Conservation (phyloP, 2,329 filamentous ascomycete genomes). For the Clarireedia paspali region DNA sequence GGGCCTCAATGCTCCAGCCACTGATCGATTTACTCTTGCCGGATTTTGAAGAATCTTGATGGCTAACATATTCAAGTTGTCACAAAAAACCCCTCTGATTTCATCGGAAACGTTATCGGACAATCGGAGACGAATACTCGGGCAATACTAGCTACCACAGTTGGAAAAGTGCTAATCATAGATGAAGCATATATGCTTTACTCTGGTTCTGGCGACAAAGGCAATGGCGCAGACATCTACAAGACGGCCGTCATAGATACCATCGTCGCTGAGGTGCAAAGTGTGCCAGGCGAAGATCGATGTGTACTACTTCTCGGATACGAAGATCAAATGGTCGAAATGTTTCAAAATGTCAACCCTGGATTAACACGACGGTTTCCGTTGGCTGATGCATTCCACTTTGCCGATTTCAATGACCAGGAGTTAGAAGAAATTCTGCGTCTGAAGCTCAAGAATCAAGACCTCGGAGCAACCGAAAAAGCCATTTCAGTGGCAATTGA, state of each 20-base stretch:
- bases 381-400: conserved; percentile 53
- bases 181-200: conserved; percentile 71
- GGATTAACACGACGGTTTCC: conserved; percentile 61
- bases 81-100: conserved; percentile 66
- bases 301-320: conserved; percentile 68
- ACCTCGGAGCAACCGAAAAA: conserved; percentile 42
- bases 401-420: conserved; percentile 57
- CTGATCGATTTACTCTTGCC: not conserved
- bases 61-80: conserved; percentile 42
- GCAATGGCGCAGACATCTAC: conserved; percentile 38
- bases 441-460: conserved; percentile 52
- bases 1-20: too few relatives aligned
- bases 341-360: conserved; percentile 69
- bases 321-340: conserved; percentile 58
- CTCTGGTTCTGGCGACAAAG: conserved; percentile 21
- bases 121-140: conserved; percentile 66
- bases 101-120: conserved; percentile 56
- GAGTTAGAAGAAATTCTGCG: conserved; percentile 54
- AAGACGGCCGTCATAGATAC: conserved; percentile 64
- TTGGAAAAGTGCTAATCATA: conserved; percentile 71
- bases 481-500: conserved; percentile 50
- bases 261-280: conserved; percentile 64
- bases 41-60: not conserved
- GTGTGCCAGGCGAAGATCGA: conserved; percentile 60
- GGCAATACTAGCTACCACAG: conserved; percentile 55